Evolutionary conservation across 2,329 filamentous ascomycete genomes (phyloP), one percentile per base, ranked within the genome.

Genomic region (Alternaria consortialis): DNA sequence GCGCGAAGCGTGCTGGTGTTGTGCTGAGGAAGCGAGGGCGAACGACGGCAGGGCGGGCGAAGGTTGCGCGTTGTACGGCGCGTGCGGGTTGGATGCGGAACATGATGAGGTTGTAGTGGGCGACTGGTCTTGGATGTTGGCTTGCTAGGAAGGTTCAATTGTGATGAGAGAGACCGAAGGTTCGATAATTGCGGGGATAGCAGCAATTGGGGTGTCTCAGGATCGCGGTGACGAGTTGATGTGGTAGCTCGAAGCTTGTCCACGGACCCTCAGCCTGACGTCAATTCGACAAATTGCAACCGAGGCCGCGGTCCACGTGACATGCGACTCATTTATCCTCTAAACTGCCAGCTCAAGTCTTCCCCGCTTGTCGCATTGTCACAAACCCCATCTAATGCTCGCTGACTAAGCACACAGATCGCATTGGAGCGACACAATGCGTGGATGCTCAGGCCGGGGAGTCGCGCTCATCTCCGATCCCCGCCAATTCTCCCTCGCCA

Each of bases 1-100:
- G 71, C 2, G 80, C 70, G 46, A 67, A 70, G 6, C 68, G 63
- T 20, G 66, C 17, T 11, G 64, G 52, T 6, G 65, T 70, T 29
- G 70, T 72, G 8, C 70, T 69, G 52, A 78, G 34, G 56, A 68
- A 71, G 47, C 71, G 73, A 5, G 70, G 52, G 20, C 51, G 44
- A 13, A 56, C 11, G 20, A 56, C 23, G 20, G 65, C 50, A 11
- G 62, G 62, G 29, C 51, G 70, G 12, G 63, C 32, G 34, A 62
- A 61, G 29, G 55, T 50, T 43, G 60, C 51, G 60, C 71, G 68
- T 53, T 58, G 63, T 48, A 74, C 51, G 20, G 67, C 53, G 60
- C 72, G 73, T 57, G 58, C 50, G 34, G 65, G 55, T 53, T 68
- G 66, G 52, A 62, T 60, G 56, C 74, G 69, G 60, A 74, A 73